These are phyloP conservation scores for Oryza meyeriana DNA, from an alignment of 176 grass and related monocot genomes.

Conservation along the genomic window DNA sequence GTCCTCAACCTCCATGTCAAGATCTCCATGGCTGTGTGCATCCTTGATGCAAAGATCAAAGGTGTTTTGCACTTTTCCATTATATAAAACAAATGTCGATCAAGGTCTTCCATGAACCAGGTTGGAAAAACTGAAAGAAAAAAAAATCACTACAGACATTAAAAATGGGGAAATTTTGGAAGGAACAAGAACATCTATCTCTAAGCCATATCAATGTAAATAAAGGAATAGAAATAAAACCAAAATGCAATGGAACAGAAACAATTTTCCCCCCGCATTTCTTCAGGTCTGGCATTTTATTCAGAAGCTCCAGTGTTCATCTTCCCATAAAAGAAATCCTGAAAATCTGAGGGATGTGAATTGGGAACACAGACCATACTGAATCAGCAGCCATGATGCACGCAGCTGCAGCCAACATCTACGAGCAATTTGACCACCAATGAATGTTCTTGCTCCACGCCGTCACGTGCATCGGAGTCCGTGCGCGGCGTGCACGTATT, in stretches of 20 bases:
- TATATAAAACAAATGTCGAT: no score
- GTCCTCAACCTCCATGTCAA: neutral
- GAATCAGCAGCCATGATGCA: neutral
- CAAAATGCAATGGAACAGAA: neutral
- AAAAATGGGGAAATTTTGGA: neutral
- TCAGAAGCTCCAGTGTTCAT: no score
- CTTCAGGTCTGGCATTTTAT: neutral
- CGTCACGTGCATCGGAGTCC: slow-evolving; percentile 24
- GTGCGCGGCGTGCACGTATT: neutral
- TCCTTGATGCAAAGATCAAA: neutral
- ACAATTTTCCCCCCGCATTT: neutral
- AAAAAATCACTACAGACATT: neutral
- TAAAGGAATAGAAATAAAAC: neutral
- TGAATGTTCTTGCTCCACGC: slow-evolving; percentile 30
- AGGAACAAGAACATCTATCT: neutral
- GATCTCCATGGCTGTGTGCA: neutral
- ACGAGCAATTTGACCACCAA: neutral
- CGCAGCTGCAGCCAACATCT: neutral
- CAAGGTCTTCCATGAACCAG: neutral
- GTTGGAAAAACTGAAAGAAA: neutral
- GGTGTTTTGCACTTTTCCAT: no score
- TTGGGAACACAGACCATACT: neutral
- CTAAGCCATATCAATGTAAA: neutral
- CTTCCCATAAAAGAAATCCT: neutral
- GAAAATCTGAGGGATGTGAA: neutral